Evolutionary conservation across 2,329 filamentous ascomycete species (phyloP).

Genomic region (Colletotrichum filicis): DNA sequence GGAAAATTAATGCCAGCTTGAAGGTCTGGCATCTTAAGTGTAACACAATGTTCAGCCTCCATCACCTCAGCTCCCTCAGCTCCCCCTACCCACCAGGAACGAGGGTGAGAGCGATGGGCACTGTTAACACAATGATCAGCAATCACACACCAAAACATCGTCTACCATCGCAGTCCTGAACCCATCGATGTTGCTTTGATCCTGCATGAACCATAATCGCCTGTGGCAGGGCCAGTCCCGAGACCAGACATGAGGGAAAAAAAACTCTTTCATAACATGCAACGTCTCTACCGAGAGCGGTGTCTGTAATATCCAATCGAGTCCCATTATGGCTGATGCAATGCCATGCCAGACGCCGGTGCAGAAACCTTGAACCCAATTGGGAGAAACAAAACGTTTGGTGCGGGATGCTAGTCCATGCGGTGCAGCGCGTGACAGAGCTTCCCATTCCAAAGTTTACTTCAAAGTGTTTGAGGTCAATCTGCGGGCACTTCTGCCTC

Average conservation of each 20-base stretch:
- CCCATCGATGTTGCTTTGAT: conserved; percentile 9
- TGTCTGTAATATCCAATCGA: neutral
- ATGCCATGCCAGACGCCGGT: conserved; percentile 19
- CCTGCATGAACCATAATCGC: conserved; percentile 14
- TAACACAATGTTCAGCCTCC: neutral
- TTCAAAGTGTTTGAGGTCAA: neutral
- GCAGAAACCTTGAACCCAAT: conserved; percentile 15
- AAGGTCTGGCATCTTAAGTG: neutral
- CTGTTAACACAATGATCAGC: conserved; percentile 16
- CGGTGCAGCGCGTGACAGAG: conserved; percentile 10
- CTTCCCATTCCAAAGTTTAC: conserved; percentile 3
- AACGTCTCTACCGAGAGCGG: neutral
- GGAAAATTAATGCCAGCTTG: neutral
- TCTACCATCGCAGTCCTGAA: neutral
- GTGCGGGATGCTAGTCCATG: neutral
- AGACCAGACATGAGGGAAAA: neutral
- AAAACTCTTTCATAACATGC: neutral
- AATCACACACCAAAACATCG: neutral
- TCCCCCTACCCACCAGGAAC: neutral
- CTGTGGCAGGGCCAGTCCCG: conserved; percentile 11
- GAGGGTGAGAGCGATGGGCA: neutral
- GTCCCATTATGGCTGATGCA: neutral
- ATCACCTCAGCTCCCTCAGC: neutral
- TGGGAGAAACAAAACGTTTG: neutral
- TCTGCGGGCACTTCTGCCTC: neutral